phyloP scores from a whole-genome alignment of 371 early-diverging fungal genomes.

The Mortierella sp. region DNA sequence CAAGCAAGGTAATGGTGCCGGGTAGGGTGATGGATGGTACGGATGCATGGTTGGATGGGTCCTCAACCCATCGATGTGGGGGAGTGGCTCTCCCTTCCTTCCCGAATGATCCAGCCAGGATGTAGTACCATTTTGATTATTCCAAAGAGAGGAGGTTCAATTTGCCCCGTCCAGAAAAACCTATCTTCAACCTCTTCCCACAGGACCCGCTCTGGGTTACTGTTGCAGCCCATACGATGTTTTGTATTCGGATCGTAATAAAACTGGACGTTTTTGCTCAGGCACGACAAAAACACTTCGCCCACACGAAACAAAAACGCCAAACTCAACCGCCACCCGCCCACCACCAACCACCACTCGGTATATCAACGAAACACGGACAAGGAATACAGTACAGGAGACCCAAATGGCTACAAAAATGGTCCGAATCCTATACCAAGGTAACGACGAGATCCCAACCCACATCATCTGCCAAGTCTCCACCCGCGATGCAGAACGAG shows the following conservation, averaged over 20 bases:
- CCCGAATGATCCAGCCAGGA: not conserved
- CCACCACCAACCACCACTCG: not conserved
- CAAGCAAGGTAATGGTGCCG: not conserved
- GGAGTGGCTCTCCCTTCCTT: no score
- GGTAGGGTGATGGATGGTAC: not conserved
- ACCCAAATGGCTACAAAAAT: not conserved
- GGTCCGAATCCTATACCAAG: constrained; percentile 44
- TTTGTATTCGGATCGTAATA: not conserved
- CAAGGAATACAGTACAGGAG: not conserved
- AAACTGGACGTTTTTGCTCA: not conserved
- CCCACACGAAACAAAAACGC: not conserved
- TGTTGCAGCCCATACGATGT: not conserved
- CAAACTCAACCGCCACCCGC: not conserved
- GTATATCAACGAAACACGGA: not conserved
- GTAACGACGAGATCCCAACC: constrained; percentile 65
- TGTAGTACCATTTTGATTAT: constrained; percentile 39
- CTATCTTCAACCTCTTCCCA: not conserved
- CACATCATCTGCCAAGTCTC: constrained; percentile 65
- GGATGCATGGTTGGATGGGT: constrained; percentile 15
- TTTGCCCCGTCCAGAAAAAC: not conserved
- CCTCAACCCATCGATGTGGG: not conserved
- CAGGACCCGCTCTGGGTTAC: not conserved
- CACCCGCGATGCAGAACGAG: constrained; percentile 48
- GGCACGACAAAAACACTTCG: not conserved
- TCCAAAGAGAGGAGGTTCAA: constrained; percentile 52